phyloP scores from a whole-genome alignment of 2,329 filamentous ascomycete species.

The Ophiosphaerella korrae region DNA sequence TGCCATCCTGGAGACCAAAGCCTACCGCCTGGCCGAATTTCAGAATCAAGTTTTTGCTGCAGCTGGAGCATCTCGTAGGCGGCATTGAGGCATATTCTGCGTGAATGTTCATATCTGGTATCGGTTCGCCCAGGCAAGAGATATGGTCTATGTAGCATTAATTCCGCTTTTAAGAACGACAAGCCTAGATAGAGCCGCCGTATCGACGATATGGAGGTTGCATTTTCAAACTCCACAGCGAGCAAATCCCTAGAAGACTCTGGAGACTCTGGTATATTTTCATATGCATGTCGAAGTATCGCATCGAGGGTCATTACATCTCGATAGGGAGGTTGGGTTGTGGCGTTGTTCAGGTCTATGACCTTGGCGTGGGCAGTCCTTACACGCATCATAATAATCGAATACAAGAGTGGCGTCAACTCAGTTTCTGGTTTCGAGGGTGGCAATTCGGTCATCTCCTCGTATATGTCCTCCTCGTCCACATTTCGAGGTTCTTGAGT shows the following conservation, averaged over 20 bases:
- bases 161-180: slow-evolving; percentile 38
- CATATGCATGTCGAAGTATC: slow-evolving; percentile 26
- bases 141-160: slow-evolving; percentile 47
- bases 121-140: slow-evolving; percentile 44
- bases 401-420: slow-evolving; percentile 33
- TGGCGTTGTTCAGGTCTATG: slow-evolving; percentile 34
- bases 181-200: slow-evolving; percentile 38
- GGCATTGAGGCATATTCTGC: slow-evolving; percentile 52
- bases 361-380: slow-evolving; percentile 32
- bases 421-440: slow-evolving; percentile 34
- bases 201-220: slow-evolving; percentile 22
- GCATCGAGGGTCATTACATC: slow-evolving; percentile 36
- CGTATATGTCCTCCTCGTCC: slow-evolving; percentile 48
- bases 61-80: slow-evolving; percentile 51
- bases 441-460: slow-evolving; percentile 41
- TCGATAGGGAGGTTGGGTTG: slow-evolving; percentile 32
- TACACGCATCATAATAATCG: slow-evolving; percentile 30
- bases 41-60: slow-evolving; percentile 51
- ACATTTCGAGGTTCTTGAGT: slow-evolving; percentile 49
- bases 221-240: slow-evolving; percentile 16
- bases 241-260: slow-evolving; percentile 16
- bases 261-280: slow-evolving; percentile 28
- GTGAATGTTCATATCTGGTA: slow-evolving; percentile 47
- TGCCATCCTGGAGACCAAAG: slow-evolving; percentile 30
- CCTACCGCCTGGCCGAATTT: slow-evolving; percentile 48